Percentiles rank a stretch among this genome's conserved stretches.
phyloP scores from a whole-genome alignment of 345 rosid species.

The Toxicodendron radicans region DNA sequence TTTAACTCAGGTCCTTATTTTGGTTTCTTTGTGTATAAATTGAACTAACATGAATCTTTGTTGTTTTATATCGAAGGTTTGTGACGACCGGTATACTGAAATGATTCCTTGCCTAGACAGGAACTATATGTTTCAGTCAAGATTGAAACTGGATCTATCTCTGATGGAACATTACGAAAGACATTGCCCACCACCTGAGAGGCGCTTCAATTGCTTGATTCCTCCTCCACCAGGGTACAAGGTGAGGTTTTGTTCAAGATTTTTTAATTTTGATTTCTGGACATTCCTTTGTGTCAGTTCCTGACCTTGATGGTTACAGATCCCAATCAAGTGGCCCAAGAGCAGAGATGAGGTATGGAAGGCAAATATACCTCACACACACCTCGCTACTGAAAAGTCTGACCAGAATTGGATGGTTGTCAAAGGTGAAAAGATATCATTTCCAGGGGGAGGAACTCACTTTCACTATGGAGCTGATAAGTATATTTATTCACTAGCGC shows the following conservation, averaged over 20 bases:
- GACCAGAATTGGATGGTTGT: conserved; percentile 55
- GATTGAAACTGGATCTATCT: conserved; percentile 41
- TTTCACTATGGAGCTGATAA: conserved; percentile 55
- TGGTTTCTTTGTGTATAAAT: neutral
- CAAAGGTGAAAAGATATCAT: conserved; percentile 43
- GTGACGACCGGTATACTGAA: conserved; percentile 41
- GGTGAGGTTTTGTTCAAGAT: conserved; percentile 22
- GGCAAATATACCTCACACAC: conserved; percentile 52
- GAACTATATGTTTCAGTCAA: conserved; percentile 38
- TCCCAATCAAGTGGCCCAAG: conserved; percentile 46
- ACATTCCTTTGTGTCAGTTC: neutral
- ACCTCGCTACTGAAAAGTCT: conserved; percentile 57
- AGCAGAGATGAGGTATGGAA: conserved; percentile 50
- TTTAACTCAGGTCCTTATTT: neutral
- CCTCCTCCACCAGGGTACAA: conserved; percentile 39
- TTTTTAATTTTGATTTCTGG: neutral
- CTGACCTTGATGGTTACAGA: conserved; percentile 23
- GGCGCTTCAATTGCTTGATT: conserved; percentile 33
- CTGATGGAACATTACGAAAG: conserved; percentile 47
- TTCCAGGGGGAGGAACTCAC: conserved; percentile 61
- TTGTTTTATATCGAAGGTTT: conserved; percentile 28
- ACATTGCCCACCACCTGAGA: conserved; percentile 32
- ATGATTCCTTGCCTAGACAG: conserved; percentile 49
- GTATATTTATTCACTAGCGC: conserved; percentile 27
- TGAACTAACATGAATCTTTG: neutral